These are phyloP conservation scores for Globisporangium orthogonon DNA, from an alignment of 352 stramenopile genomes.

Conservation along the genomic window DNA sequence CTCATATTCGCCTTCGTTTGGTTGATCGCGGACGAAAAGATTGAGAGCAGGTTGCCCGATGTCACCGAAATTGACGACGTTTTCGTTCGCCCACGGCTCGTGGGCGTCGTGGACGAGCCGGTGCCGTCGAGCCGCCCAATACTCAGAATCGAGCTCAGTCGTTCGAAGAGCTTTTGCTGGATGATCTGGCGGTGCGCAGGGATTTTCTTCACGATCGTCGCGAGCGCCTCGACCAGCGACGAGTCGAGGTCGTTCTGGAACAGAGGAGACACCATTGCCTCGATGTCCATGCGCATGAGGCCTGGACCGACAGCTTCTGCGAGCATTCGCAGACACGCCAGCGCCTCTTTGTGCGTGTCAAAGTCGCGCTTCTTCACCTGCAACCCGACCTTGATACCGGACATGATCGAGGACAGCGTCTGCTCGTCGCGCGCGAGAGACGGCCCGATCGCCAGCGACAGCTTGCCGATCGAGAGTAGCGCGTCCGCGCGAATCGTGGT, in stretches of 20 bases:
- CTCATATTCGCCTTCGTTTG: conserved; percentile 37
- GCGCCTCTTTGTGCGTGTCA: conserved; percentile 79
- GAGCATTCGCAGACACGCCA: conserved; percentile 79
- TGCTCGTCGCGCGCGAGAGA: conserved; percentile 74
- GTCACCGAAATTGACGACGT: conserved; percentile 64
- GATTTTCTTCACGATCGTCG: conserved; percentile 83
- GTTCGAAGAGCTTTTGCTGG: conserved; percentile 80
- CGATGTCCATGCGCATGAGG: conserved; percentile 73
- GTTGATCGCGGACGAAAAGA: conserved; percentile 58
- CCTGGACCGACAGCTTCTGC: conserved; percentile 66
- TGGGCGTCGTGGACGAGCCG: conserved; percentile 42
- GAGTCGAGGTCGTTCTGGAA: conserved; percentile 83
- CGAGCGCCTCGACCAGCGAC: conserved; percentile 75
- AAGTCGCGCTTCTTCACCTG: conserved; percentile 81
- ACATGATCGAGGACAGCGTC: conserved; percentile 78
- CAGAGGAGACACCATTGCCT: conserved; percentile 70
- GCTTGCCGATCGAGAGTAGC: conserved; percentile 79
- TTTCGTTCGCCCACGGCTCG: conserved; percentile 64
- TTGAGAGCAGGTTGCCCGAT: conserved; percentile 61
- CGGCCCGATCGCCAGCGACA: conserved; percentile 74
- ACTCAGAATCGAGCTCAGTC: conserved; percentile 69
- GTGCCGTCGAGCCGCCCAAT: conserved; percentile 34
- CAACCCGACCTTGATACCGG: conserved; percentile 78
- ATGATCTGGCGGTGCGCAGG: conserved; percentile 67
- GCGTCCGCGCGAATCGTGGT: conserved; percentile 74